A percentile compares a stretch with the other conserved stretches of the same genome.
Conservation (phyloP, 2,329 filamentous ascomycete genomes). For the Diplocarpon mali region DNA sequence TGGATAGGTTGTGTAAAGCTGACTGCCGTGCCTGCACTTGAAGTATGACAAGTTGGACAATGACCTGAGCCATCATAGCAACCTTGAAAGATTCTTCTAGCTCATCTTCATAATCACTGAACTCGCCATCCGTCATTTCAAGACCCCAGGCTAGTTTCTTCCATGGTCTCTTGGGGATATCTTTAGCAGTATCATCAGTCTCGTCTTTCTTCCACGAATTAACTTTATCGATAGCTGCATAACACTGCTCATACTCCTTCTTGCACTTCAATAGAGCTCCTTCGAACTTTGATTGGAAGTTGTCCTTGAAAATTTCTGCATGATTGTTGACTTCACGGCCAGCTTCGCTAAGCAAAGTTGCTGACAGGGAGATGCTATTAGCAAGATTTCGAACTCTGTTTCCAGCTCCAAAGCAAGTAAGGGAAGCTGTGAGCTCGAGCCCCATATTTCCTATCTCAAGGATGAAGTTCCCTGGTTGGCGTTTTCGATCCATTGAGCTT, state of each 20-base stretch:
- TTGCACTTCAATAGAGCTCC: conserved; percentile 3
- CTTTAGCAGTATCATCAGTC: neutral
- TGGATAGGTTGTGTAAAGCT: neutral
- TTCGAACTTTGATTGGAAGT: conserved; percentile 2
- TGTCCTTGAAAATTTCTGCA: conserved; percentile 7
- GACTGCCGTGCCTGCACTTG: conserved; percentile 8
- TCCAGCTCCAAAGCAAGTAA: neutral
- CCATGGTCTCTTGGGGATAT: conserved; percentile 3
- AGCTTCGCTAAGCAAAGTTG: conserved; percentile 2
- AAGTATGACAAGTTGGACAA: conserved; percentile 7
- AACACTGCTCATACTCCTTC: conserved; percentile 3
- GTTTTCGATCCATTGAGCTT: neutral
- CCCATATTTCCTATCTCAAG: conserved; percentile 5
- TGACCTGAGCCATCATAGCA: conserved; percentile 4
- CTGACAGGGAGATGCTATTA: conserved; percentile 4
- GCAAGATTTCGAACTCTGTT: conserved; percentile 2
- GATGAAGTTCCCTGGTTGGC: conserved; percentile 6
- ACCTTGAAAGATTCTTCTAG: conserved; percentile 1
- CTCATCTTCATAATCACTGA: conserved; percentile 1
- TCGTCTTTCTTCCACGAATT: conserved; percentile 6
- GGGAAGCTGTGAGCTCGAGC: neutral
- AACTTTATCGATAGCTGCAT: conserved; percentile 3
- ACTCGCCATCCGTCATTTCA: neutral
- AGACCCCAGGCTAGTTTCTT: conserved; percentile 6
- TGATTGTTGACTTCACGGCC: conserved; percentile 5